Conservation (phyloP, 2,329 filamentous ascomycete species). For the Lecanosticta acicola region DNA sequence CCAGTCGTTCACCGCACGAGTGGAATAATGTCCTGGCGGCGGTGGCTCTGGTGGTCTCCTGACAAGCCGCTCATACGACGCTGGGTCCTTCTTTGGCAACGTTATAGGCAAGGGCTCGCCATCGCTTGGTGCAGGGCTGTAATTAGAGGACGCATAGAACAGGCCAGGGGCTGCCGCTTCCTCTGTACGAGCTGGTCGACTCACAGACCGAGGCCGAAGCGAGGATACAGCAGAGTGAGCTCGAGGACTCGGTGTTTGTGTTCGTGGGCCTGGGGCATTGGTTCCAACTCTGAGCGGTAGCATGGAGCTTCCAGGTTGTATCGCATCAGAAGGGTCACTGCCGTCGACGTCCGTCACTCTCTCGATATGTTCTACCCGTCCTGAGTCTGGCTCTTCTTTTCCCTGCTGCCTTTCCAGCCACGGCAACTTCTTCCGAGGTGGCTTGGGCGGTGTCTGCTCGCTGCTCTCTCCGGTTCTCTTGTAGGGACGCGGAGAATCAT, state of each 20-base stretch:
- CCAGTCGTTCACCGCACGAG: not conserved
- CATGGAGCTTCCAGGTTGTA: no score
- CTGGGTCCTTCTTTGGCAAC: slow-evolving; percentile 18
- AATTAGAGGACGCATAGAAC: slow-evolving; percentile 20
- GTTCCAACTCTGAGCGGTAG: not conserved
- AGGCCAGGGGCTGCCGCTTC: no score
- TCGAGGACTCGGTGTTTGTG: not conserved
- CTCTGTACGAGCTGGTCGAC: not conserved
- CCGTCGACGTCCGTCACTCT: not conserved
- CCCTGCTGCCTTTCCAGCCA: slow-evolving; percentile 20
- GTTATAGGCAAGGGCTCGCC: slow-evolving; percentile 7
- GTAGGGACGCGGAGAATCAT: not conserved
- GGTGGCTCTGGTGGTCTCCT: not conserved
- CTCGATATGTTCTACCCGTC: no score
- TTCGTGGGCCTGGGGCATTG: not conserved
- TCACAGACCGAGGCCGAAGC: not conserved
- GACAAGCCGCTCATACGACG: slow-evolving; percentile 21
- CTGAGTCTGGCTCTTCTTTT: no score
- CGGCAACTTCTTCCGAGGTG: slow-evolving; percentile 22
- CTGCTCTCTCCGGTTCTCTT: not conserved
- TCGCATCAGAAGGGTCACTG: not conserved
- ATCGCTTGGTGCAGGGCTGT: slow-evolving; percentile 19
- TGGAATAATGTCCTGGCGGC: not conserved
- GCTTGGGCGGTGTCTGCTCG: not conserved
- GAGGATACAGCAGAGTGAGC: not conserved